Conservation (phyloP, 2,329 filamentous ascomycete genomes). For the Arthrinium puccinioides region DNA sequence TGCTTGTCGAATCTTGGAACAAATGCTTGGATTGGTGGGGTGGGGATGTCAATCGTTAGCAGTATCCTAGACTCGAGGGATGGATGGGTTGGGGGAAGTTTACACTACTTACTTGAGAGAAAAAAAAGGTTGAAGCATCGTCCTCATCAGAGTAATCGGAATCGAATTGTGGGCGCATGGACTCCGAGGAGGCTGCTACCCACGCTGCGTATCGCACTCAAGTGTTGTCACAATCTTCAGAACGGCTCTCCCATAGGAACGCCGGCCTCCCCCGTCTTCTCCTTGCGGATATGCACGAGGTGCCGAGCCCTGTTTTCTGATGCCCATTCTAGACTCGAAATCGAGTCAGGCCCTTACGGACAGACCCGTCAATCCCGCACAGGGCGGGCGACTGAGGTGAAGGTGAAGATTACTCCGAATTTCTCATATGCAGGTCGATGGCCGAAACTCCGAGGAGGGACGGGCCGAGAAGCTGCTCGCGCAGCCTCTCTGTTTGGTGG, state of each 20-base stretch:
- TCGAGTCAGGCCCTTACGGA: slow-evolving; percentile 85
- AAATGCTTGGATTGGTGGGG: too few relatives aligned
- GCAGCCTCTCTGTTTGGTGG: slow-evolving; percentile 60
- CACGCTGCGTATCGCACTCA: slow-evolving; percentile 95
- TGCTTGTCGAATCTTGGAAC: too few relatives aligned
- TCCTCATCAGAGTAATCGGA: slow-evolving; percentile 86
- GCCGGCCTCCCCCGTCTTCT: slow-evolving; percentile 26
- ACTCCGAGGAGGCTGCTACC: slow-evolving; percentile 23
- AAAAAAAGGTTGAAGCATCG: slow-evolving; percentile 55
- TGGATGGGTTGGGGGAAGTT: slow-evolving; percentile 4
- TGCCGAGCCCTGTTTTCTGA: slow-evolving; percentile 72
- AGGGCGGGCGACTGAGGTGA: slow-evolving; percentile 33
- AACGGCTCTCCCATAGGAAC: slow-evolving; percentile 84
- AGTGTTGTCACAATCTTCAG: slow-evolving; percentile 88
- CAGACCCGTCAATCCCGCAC: slow-evolving; percentile 46
- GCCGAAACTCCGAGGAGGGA: slow-evolving; percentile 11
- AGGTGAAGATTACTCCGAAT: slow-evolving; percentile 94
- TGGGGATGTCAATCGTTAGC: slow-evolving; percentile 17
- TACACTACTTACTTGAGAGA: slow-evolving; percentile 20
- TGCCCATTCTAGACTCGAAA: slow-evolving; percentile 76
- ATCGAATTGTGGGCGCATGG: slow-evolving; percentile 62
- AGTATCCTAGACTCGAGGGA: slow-evolving; percentile 17
- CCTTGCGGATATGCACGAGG: slow-evolving; percentile 22
- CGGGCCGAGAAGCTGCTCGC: slow-evolving; percentile 27
- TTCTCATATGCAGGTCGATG: slow-evolving; percentile 75